Conservation (phyloP, 2,329 filamentous ascomycete genomes). For the Pezicula radicicola region DNA sequence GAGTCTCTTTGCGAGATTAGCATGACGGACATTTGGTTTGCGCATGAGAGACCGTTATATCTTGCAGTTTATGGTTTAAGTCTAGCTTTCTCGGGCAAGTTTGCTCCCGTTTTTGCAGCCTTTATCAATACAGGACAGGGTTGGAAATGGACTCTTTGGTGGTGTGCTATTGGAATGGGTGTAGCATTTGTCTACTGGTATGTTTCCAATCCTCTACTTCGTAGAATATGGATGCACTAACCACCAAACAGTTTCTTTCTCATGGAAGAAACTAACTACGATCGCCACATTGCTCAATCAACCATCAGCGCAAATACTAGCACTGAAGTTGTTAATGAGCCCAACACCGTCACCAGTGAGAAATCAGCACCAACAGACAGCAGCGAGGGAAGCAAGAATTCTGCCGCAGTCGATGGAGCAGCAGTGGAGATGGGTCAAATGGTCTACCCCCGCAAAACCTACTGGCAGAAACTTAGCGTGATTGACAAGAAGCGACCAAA, state of each 20-base stretch:
- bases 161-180: constrained; percentile 49
- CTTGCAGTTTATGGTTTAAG: constrained; percentile 40
- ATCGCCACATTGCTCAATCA: constrained; percentile 8
- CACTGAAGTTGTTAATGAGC: constrained; percentile 3
- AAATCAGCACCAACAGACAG: constrained; percentile 15
- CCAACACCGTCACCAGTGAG: constrained; percentile 34
- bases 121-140: constrained; percentile 44
- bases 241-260: constrained; percentile 42
- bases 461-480: constrained; percentile 38
- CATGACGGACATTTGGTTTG: constrained; percentile 36
- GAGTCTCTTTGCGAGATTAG: constrained; percentile 27
- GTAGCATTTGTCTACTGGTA: constrained; percentile 40
- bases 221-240: no score
- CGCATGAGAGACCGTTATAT: constrained; percentile 37
- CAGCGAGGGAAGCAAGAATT: not conserved
- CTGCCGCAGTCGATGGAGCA: constrained; percentile 1
- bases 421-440: constrained; percentile 25
- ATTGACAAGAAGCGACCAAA: constrained; percentile 38
- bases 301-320: constrained; percentile 5
- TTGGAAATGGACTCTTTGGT: constrained; percentile 41
- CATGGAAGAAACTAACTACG: constrained; percentile 52
- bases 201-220: no score
- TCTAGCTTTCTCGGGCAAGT: constrained; percentile 38
- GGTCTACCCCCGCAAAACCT: constrained; percentile 35
- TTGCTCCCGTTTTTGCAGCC: constrained; percentile 41